Conservation (phyloP, 371 early-diverging fungal genomes). For the Mortierella sp. region DNA sequence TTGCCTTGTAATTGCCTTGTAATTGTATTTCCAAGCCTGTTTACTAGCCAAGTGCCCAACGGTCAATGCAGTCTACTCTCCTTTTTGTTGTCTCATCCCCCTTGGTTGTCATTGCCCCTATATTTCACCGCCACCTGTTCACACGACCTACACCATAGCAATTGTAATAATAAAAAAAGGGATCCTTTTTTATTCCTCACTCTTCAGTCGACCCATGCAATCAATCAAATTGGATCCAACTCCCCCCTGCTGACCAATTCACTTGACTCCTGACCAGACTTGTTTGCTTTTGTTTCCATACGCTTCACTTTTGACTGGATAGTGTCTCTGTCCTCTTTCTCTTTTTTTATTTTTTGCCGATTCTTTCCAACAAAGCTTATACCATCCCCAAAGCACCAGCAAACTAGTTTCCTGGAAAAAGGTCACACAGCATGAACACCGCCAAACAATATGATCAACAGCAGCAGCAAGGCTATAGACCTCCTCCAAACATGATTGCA, state of each 20-base stretch:
- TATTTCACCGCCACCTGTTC: conserved; percentile 4
- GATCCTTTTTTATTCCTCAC: conserved; percentile 1
- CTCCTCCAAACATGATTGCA: background rate
- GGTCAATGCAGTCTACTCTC: background rate
- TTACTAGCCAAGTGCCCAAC: too few relatives aligned
- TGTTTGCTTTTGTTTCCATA: background rate
- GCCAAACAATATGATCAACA: conserved; percentile 22
- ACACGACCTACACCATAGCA: conserved; percentile 1
- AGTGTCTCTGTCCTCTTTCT: background rate
- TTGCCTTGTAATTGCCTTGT: too few relatives aligned
- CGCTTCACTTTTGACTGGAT: background rate
- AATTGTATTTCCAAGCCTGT: too few relatives aligned
- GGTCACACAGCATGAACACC: conserved; percentile 13
- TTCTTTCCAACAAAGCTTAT: too few relatives aligned
- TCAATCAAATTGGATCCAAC: background rate
- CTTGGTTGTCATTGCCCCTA: conserved; percentile 4
- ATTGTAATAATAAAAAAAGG: background rate
- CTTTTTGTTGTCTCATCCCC: background rate
- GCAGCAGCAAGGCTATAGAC: conserved; percentile 14
- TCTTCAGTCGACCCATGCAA: background rate
- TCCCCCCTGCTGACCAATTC: conserved; percentile 19
- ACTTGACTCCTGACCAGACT: conserved; percentile 10
- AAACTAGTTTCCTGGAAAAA: background rate
- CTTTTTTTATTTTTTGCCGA: background rate
- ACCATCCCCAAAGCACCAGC: background rate